Evolutionary conservation across 2,329 filamentous ascomycete genomes (phyloP).

Genomic region (Mycosphaerella sp.): DNA sequence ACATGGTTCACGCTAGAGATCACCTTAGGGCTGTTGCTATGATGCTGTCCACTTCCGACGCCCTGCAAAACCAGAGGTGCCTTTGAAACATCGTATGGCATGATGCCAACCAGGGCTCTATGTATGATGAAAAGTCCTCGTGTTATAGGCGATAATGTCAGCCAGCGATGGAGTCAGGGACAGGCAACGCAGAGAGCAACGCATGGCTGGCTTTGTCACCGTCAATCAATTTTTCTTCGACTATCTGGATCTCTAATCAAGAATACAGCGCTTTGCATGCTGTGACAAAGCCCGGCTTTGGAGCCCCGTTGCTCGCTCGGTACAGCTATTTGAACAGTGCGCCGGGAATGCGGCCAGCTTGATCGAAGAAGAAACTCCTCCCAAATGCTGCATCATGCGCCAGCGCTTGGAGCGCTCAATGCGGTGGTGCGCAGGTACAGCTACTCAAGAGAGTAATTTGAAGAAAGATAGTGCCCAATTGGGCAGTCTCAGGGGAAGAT

Average conservation of each 20-base stretch:
- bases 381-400: conserved; percentile 15
- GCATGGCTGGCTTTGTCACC: not conserved
- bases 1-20: not conserved
- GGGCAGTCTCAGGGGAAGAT: conserved; percentile 11
- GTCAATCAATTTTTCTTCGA: conserved; percentile 4
- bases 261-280: conserved; percentile 19
- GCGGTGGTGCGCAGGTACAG: conserved; percentile 18
- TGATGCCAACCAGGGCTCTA: not conserved
- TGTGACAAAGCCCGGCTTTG: conserved; percentile 19
- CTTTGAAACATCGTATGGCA: no score
- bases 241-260: conserved; percentile 9
- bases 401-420: conserved; percentile 10
- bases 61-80: no score
- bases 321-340: conserved; percentile 22
- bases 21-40: not conserved
- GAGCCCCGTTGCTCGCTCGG: conserved; percentile 15
- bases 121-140: not conserved
- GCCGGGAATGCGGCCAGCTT: conserved; percentile 16
- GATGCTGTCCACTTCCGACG: not conserved
- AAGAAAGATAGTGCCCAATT: conserved; percentile 17
- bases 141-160: not conserved
- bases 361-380: conserved; percentile 17
- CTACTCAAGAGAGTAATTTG: conserved; percentile 21
- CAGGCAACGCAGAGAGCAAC: not conserved
- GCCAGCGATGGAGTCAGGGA: not conserved